A percentile compares a stretch with the other conserved stretches of the same genome.
Evolutionary conservation across 2,329 filamentous ascomycete genomes (phyloP).

Genomic region (Exophiala alcalophila): DNA sequence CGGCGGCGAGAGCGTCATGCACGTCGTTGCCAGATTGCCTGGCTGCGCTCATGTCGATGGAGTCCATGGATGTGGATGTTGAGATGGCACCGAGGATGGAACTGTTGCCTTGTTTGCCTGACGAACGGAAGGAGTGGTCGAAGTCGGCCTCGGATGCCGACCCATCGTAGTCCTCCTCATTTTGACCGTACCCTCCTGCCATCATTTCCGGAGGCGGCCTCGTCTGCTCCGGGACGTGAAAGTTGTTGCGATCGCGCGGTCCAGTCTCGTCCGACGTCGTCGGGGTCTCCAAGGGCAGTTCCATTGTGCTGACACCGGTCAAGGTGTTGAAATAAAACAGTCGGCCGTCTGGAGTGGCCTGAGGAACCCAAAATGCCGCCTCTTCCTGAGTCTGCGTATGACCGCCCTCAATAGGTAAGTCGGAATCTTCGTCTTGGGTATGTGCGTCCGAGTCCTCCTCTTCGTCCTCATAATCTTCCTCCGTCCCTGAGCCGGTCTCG

Average conservation of each 20-base stretch:
- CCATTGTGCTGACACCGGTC: conserved; percentile 91
- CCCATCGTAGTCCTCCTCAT: conserved; percentile 86
- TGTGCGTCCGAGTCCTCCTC: conserved; percentile 68
- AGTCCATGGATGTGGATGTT: conserved; percentile 87
- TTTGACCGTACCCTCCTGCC: conserved; percentile 68
- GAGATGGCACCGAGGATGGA: conserved; percentile 72
- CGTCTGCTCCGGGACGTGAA: conserved; percentile 83
- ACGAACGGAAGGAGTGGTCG: conserved; percentile 67
- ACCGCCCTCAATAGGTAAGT: conserved; percentile 66
- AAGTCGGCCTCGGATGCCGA: conserved; percentile 86
- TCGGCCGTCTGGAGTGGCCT: conserved; percentile 88
- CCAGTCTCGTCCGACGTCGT: conserved; percentile 76
- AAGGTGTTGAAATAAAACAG: conserved; percentile 98
- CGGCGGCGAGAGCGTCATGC: conserved; percentile 7
- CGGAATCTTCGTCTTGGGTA: conserved; percentile 58
- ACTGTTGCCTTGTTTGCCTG: conserved; percentile 66
- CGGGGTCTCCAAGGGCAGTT: conserved; percentile 88
- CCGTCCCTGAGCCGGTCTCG: conserved; percentile 48
- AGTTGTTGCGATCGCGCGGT: conserved; percentile 82
- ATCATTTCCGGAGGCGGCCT: conserved; percentile 87
- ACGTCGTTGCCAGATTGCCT: conserved; percentile 14
- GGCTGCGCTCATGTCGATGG: conserved; percentile 46
- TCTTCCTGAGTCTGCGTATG: conserved; percentile 69
- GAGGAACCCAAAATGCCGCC: conserved; percentile 97
- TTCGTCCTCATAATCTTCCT: conserved; percentile 63